These are phyloP conservation scores for Aquilaria yunnanensis DNA, from an alignment of 345 rosid genomes.

Conservation along the genomic window DNA sequence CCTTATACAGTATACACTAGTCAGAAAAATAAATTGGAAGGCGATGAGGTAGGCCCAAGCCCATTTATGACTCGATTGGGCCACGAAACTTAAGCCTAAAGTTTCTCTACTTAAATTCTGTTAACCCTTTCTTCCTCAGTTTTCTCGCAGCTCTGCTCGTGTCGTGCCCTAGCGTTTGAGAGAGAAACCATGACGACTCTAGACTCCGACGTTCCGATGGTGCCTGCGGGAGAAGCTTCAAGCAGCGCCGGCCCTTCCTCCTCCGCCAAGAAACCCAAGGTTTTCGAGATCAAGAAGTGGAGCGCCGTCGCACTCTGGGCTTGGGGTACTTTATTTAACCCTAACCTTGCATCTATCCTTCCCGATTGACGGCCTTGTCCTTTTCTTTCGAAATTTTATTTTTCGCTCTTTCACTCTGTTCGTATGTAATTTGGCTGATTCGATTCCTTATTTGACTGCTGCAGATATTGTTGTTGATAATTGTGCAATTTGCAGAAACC, in stretches of 20 bases:
- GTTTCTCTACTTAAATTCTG: too few relatives aligned
- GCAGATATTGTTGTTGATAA: slow-evolving; percentile 93
- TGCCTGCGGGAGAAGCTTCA: slow-evolving; percentile 68
- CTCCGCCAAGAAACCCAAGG: slow-evolving; percentile 67
- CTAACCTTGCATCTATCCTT: slow-evolving; percentile 4
- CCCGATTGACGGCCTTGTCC: background rate
- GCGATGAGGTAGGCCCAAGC: too few relatives aligned
- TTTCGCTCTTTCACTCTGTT: background rate
- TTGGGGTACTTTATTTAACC: slow-evolving; percentile 53
- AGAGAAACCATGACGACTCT: slow-evolving; percentile 48
- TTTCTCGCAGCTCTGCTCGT: background rate
- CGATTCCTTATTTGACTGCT: slow-evolving; percentile 11
- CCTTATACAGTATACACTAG: too few relatives aligned
- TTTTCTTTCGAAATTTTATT: background rate
- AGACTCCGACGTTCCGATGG: slow-evolving; percentile 80
- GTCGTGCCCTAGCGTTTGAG: too few relatives aligned
- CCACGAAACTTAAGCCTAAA: too few relatives aligned
- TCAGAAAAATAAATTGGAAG: too few relatives aligned
- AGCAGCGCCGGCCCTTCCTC: slow-evolving; percentile 45
- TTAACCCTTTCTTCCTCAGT: background rate
- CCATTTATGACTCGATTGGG: too few relatives aligned
- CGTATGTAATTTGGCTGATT: background rate
- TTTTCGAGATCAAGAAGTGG: slow-evolving; percentile 94
- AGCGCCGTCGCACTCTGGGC: slow-evolving; percentile 95
- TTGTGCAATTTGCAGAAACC: slow-evolving; percentile 97